These are phyloP conservation scores for Sarcodon sp. DNA, from an alignment of 768 basidiomycete species.

Conservation along the genomic window DNA sequence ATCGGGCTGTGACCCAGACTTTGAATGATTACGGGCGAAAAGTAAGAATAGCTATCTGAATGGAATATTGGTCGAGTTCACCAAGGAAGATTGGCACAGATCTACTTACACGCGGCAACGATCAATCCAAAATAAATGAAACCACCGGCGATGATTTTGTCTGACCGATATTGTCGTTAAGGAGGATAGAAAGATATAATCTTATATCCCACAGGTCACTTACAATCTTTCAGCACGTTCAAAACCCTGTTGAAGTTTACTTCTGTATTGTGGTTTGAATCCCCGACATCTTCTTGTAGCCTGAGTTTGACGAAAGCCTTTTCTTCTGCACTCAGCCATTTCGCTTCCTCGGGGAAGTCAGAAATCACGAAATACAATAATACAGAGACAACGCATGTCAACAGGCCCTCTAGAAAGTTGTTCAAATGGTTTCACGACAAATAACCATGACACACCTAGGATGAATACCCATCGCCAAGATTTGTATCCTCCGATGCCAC, in stretches of 20 bases:
- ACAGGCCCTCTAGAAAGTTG: conserved; percentile 17
- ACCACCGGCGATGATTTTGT: conserved; percentile 7
- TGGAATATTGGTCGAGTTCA: neutral
- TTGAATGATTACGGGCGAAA: conserved; percentile 12
- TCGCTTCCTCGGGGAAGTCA: conserved; percentile 18
- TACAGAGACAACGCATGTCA: conserved; percentile 21
- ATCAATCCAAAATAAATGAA: conserved; percentile 10
- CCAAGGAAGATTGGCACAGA: conserved; percentile 2
- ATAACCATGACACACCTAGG: neutral
- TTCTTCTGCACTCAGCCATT: conserved; percentile 19
- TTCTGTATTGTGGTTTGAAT: conserved; percentile 12
- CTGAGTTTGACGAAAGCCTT: conserved; percentile 16
- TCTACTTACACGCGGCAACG: conserved; percentile 3
- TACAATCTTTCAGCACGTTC: conserved; percentile 15
- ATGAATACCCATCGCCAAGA: conserved; percentile 4
- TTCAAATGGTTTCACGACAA: neutral
- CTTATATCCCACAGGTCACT: neutral
- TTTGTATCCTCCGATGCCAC: neutral
- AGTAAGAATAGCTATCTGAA: conserved; percentile 6
- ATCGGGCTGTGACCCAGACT: conserved; percentile 12
- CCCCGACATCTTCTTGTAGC: conserved; percentile 15
- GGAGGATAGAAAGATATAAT: no score
- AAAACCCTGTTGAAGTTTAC: conserved; percentile 10
- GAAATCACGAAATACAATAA: conserved; percentile 21
- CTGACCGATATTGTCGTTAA: no score